Evolutionary conservation across 768 basidiomycete genomes (phyloP).

Genomic region (Suillus placidus): DNA sequence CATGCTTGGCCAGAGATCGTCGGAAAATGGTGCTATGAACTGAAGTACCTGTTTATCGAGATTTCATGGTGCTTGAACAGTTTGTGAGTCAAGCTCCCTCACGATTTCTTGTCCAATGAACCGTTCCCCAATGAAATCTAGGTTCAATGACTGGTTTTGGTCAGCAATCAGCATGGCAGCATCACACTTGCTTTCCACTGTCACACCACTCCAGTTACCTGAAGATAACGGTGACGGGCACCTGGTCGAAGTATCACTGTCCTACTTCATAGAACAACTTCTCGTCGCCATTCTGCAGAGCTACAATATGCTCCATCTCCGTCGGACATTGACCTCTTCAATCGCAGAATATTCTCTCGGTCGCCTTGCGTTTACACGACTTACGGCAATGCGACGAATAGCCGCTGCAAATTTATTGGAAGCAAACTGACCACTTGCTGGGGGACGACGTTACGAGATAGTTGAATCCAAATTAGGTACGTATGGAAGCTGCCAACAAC

Average conservation of each 20-base stretch:
- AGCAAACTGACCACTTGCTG: no score
- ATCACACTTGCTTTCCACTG: not conserved
- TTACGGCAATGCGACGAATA: no score
- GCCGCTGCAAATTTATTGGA: no score
- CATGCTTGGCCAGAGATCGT: not conserved
- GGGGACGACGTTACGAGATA: no score
- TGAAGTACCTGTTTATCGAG: not conserved
- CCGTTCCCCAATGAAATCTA: not conserved
- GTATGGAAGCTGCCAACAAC: no score
- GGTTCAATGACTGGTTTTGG: not conserved
- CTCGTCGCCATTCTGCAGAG: not conserved
- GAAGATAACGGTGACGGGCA: not conserved
- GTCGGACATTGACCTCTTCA: not conserved
- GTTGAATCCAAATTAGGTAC: no score
- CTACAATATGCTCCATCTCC: slow-evolving; percentile 1
- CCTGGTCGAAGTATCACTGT: not conserved
- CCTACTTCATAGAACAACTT: slow-evolving; percentile 5
- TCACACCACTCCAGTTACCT: not conserved
- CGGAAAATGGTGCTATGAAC: no score
- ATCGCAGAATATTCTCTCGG: not conserved
- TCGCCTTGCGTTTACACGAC: not conserved
- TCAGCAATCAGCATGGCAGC: slow-evolving; percentile 2
- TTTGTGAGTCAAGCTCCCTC: not conserved
- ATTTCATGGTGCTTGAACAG: slow-evolving; percentile 2
- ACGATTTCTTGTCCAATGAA: not conserved